Conservation (phyloP, 768 basidiomycete genomes). For the Boletus bicolor region DNA sequence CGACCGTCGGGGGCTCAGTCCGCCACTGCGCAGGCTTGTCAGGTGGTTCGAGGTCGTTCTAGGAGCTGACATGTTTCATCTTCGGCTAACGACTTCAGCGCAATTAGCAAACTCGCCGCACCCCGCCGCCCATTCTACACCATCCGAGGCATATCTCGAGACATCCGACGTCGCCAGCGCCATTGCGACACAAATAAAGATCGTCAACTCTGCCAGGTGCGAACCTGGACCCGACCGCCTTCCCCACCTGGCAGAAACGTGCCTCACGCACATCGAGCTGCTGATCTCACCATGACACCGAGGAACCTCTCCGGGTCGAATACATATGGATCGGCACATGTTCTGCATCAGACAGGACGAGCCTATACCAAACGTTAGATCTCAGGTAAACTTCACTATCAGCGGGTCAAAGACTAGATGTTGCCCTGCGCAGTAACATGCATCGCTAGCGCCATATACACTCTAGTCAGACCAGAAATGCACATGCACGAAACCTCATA, state of each 20-base stretch:
- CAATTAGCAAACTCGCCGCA: no score
- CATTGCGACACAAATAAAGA: conserved; percentile 10
- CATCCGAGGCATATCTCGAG: conserved; percentile 1
- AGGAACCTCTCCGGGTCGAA: conserved; percentile 18
- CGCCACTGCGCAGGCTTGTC: no score
- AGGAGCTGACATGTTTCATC: no score
- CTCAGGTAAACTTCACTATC: not conserved
- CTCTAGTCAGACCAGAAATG: not conserved
- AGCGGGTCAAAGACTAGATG: conserved; percentile 4
- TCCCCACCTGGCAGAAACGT: conserved; percentile 17
- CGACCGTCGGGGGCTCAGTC: no score
- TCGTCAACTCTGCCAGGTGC: conserved; percentile 2
- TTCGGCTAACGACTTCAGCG: no score
- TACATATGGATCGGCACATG: conserved; percentile 7
- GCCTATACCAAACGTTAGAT: not conserved
- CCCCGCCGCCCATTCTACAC: not conserved
- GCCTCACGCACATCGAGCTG: conserved; percentile 9
- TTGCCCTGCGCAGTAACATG: not conserved
- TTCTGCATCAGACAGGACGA: conserved; percentile 8
- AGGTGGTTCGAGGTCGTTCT: no score
- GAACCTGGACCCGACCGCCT: conserved; percentile 11
- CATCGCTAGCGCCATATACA: not conserved
- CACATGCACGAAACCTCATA: not conserved
- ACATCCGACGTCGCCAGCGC: conserved; percentile 11
- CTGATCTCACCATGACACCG: not conserved